Base-by-base conservation (phyloP, 805 yeast genomes). In the Hanseniaspora osmophila region DNA sequence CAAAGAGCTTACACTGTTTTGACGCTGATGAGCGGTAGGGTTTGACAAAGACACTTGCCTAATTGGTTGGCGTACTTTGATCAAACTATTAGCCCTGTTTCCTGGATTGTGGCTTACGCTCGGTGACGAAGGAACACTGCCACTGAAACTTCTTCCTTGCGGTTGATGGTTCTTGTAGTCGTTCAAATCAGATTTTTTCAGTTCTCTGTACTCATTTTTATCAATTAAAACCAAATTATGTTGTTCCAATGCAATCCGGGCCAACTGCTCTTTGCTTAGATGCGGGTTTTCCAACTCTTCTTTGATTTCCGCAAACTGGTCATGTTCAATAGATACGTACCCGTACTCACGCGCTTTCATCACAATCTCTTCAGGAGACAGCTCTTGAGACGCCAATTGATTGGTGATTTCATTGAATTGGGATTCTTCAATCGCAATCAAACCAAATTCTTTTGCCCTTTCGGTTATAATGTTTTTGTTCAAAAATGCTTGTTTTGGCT, bases 261-360 rank as follows among this genome's bases (percentile, higher is more conserved):
- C 37, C 4, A 56, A 41, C 44, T 54, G 54, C 19, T 52, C 57
- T 32, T 47, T 49, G 2, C 51, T 53, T 44, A 40, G 51, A 18
- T 48, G 61, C 60, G 52, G 67, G 48, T 40, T 56, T 43, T 49
- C 57, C 49, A 43, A 58, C 47, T 60, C 60, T 2, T 50, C 41
- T 33, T 54, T 58, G 27, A 63, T 50, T 10, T 53, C 56, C 11
- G 61, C 58, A 37, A 59, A 55, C 33, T 68, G 65, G 10, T 63
- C 63, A 33, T 57, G 55, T 0, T 68, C 56, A 12, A 73, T 55
- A 17, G 68, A 55, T 22, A 60, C 57, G 30, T 66, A 54, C 1
- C 66, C 69, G 44, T 59, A 51, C 17, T 62, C 65, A 6, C 53
- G 46, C 55, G 61, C 58, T 40, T 55, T 56, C 22, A 53, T 53